Conservation (phyloP, 1,284 basidiomycete species). For the Sporisorium exsertum region DNA sequence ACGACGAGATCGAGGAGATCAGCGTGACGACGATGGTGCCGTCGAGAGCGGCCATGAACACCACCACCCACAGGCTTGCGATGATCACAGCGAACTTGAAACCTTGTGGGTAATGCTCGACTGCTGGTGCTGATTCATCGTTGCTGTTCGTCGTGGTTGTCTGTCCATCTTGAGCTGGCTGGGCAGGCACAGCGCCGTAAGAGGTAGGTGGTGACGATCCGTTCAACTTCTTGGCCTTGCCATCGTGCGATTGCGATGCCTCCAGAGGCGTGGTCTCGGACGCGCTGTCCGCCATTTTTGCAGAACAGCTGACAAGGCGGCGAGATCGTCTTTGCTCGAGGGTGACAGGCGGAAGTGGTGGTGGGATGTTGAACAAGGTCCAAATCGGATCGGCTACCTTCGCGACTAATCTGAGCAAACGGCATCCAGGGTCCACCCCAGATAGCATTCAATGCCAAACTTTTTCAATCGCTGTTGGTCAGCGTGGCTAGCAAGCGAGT, state of each 20-base stretch:
- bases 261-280: slow-evolving; percentile 28
- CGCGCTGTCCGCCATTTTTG: slow-evolving; percentile 23
- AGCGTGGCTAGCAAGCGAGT: too few species aligned
- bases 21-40: slow-evolving; percentile 67
- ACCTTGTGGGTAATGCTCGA: slow-evolving; percentile 21
- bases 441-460: slow-evolving; percentile 7
- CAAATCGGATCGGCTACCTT: background rate
- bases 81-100: slow-evolving; percentile 60
- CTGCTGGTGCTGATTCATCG: background rate
- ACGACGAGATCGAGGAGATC: slow-evolving; percentile 62
- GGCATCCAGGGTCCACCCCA: slow-evolving; percentile 14
- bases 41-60: slow-evolving; percentile 63
- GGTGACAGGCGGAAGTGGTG: background rate
- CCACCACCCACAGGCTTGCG: slow-evolving; percentile 64
- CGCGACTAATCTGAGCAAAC: too few species aligned
- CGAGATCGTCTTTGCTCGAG: background rate
- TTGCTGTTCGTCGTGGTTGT: background rate
- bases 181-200: slow-evolving; percentile 16
- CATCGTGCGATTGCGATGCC: background rate
- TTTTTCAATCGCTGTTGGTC: background rate
- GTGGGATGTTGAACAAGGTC: background rate
- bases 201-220: background rate
- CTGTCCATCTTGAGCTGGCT: slow-evolving; percentile 11
- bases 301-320: too few species aligned
- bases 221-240: background rate